Base-by-base conservation (phyloP, 768 basidiomycete species). In the Phaffia tasmanica region DNA sequence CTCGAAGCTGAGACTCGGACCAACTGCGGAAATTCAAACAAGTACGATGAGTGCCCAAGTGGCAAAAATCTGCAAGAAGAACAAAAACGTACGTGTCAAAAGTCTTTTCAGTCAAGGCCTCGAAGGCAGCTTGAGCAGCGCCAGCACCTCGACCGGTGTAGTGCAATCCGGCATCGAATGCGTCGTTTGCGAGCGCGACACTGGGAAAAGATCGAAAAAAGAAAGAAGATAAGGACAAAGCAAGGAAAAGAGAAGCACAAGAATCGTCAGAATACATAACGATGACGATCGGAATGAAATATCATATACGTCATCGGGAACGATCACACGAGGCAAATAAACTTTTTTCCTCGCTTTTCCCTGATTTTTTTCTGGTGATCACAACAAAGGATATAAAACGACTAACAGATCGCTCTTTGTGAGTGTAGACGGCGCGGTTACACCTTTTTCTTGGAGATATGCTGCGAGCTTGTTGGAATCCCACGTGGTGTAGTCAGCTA, bases 1-100 rank as follows among this genome's bases (percentile, higher is more conserved):
- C 80, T 72, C 92, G 83, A 25, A 95, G 80, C 32, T 81, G 81
- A 16, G 83, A 85, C 72, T 97, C 92, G 74, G 88, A 84, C 91
- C 91, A 98, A 1, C 77, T 73, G 67, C 56, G 57, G 51, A 19
- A 23, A 49, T 57, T 42, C 67, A 21, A 47, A 23, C 15, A 54
- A 29, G n/a, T 5, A 23, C 15, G 53, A 54, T 54, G 23, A 5
- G 35, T 11, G 11, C 35, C 35, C 4, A 5, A 5, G 35, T 42
- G 35, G 35, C 11, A 42, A 5, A 42, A 42, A 42, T 11, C 11
- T 42, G 35, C n/a, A 5, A 4, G 15, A 29, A 29, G 23, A 54
- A 16, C 4, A 5, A 54, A 29, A 15, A 54, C 53, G n/a, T 54
- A 54, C 53, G 53, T 30, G 29, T 69, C 67, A 29, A 69, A 42